Evolutionary conservation across 805 yeast species (phyloP), one percentile per base, ranked within the genome.

Genomic region (Candida pseudoglaebosa): DNA sequence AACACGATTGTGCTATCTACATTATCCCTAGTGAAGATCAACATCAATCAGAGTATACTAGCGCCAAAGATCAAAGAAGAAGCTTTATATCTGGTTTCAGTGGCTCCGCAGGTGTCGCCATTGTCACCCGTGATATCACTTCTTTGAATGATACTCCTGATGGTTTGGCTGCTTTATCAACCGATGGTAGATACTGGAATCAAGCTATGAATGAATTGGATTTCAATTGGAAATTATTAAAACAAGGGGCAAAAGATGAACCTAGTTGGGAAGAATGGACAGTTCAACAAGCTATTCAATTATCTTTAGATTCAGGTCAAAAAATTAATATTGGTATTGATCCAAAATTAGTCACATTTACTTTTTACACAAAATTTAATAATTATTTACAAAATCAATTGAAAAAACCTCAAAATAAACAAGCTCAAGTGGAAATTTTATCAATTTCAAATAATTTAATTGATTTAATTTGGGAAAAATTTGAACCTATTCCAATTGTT

Each of bases 401-500:
- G 9, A 31, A 42, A 15, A 48, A 43, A 13, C 43, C 43, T 10
- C 35, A 44, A 19, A 41, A 50, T 18, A 45, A 54, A 5, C 54
- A 55, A 26, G 68, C 64, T 2, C 61, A 63, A 36, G 65, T 73
- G 14, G 69, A 62, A 40, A 48, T 77, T 10, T 62, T 67, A 6
- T 62, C 79, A 0, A 60, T 74, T n/a, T 53, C 56, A 39, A 73
- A 67, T 12, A 91, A 91, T 56, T 68, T 93, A 48, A 66, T 93
- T 21, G 96, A 87, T 50, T 50, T 53, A 18, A 80, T 89, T 14
- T 89, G 96, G 96, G 63, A 65, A 5, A 50, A 66, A 8, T 80
- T 79, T 50, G 91, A 87, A 62, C 70, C 71, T 16, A 50, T 67
- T 5, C 96, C 97, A 17, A 53, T 49, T 4, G 20, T 50, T 8